Percentiles rank a stretch among this genome's conserved stretches.
phyloP scores from a whole-genome alignment of 2,329 filamentous ascomycete genomes.

The Epichloe uncinata region DNA sequence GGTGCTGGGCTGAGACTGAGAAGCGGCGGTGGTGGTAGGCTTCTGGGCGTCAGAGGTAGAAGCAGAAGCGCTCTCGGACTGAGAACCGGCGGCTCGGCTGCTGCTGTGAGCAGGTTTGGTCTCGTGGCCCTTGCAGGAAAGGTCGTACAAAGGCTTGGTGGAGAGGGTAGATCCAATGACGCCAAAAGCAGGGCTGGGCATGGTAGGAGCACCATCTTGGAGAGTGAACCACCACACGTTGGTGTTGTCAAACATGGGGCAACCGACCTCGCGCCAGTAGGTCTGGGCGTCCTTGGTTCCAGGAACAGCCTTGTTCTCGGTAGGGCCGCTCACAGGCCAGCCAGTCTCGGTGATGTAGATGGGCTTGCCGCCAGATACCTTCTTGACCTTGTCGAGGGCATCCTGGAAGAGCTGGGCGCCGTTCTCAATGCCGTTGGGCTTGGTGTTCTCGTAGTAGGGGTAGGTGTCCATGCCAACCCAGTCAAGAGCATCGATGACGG shows the following conservation, averaged over 20 bases:
- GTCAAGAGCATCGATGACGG: constrained; percentile 56
- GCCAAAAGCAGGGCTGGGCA: constrained; percentile 57
- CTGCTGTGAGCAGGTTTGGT: not conserved
- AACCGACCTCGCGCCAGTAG: constrained; percentile 74
- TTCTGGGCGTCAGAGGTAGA: not conserved
- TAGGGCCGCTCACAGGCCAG: constrained; percentile 63
- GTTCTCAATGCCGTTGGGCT: constrained; percentile 50
- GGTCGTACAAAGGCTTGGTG: constrained; percentile 46
- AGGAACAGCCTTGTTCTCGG: constrained; percentile 48
- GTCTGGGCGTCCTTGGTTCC: constrained; percentile 54
- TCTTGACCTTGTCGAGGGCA: constrained; percentile 46
- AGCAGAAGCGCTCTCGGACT: constrained; percentile 2
- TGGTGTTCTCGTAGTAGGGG: constrained; percentile 66
- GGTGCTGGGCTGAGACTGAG: too few relatives aligned
- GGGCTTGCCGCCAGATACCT: constrained; percentile 49
- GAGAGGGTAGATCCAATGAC: constrained; percentile 43
- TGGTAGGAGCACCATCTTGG: constrained; percentile 47
- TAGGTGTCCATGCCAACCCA: constrained; percentile 79
- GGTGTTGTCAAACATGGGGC: constrained; percentile 49
- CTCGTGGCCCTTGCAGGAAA: constrained; percentile 36
- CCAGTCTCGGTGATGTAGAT: constrained; percentile 86
- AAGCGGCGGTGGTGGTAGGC: too few relatives aligned
- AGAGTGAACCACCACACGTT: constrained; percentile 71
- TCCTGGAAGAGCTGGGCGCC: constrained; percentile 55
- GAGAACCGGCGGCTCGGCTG: not conserved